Evolutionary conservation across 2,329 filamentous ascomycete genomes (phyloP), one percentile per base, ranked within the genome.

Genomic region (Trichophyton mentagrophytes): DNA sequence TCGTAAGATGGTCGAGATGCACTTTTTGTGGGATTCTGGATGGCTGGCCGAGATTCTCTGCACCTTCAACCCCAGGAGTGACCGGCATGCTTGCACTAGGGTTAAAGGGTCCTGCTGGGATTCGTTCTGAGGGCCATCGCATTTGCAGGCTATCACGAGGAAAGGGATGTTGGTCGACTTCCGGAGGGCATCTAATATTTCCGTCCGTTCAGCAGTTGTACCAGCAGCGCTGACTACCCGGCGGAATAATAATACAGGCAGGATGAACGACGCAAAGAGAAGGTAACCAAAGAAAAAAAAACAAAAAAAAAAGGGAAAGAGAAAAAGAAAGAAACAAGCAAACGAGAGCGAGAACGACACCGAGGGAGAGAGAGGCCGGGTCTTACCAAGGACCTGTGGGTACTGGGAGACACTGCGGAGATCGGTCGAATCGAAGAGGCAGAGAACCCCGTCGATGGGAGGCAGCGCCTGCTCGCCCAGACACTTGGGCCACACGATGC

Each of bases 361-460:
- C 22, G 22, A 22, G 33, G 11, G 33, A 7, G 33, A 38, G 33
- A 38, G 33, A 38, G 33, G 33, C 11, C 9, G 8, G n/a, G 15
- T 44, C 40, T 82, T 80, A 96, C 91, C 85, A 71, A 95, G 78
- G 64, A 89, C 84, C 67, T 87, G 82, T 46, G 88, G 86, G 60
- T 96, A 79, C 63, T 87, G 83, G 62, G 81, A 80, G 67, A 95
- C 83, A 70, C 86, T 92, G 63, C 85, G 83, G 66, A 84, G 81
- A 71, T 88, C 87, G 73, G 85, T 88, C 51, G 95, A 87, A 79
- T 96, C 89, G 78, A 96, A 96, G 57, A 97, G 77, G 62, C 92
- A 83, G 67, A 96, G 76, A 53, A 88, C 90, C 20, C 88, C 92
- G 69, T 97, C 89, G 68, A 96, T 82, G 46, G 80, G 82, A 57